Conservation (phyloP, 257 asterid species). For the Ajuga chamaepitys region DNA sequence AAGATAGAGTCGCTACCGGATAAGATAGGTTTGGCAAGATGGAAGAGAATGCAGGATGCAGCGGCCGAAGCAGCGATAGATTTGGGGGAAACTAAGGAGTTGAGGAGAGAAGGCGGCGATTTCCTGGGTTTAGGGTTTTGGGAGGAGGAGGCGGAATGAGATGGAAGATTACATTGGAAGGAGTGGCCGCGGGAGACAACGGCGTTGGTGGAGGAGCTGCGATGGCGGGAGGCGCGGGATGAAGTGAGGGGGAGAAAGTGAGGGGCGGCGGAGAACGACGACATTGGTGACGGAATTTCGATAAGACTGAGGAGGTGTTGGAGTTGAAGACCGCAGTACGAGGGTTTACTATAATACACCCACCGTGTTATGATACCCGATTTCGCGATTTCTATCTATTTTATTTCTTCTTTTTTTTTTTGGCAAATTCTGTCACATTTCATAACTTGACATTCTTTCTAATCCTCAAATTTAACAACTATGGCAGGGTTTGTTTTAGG, state of each 20-base stretch:
- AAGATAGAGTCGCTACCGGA: slow-evolving; percentile 9
- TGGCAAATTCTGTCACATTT: no score
- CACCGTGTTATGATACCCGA: no score
- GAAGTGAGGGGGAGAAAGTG: slow-evolving; percentile 34
- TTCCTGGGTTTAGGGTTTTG: slow-evolving; percentile 52
- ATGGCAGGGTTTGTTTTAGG: no score
- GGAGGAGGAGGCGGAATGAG: slow-evolving; percentile 24
- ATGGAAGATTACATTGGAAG: slow-evolving; percentile 30
- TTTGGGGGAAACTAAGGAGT: slow-evolving; percentile 28
- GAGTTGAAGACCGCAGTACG: background rate
- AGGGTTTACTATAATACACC: no score
- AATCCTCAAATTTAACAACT: no score
- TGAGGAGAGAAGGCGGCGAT: slow-evolving; percentile 11
- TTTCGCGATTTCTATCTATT: no score
- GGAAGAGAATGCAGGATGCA: slow-evolving; percentile 54
- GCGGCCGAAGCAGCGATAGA: slow-evolving; percentile 40
- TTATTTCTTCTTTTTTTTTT: no score
- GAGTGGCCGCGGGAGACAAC: slow-evolving; percentile 10
- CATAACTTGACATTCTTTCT: no score
- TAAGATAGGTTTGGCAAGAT: slow-evolving; percentile 30
- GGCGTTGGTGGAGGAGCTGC: slow-evolving; percentile 16
- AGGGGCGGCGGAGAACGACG: slow-evolving; percentile 56
- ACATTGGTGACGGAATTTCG: slow-evolving; percentile 36
- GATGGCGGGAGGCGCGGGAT: slow-evolving; percentile 26
- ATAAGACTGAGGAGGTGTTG: slow-evolving; percentile 10